Conservation (phyloP, 2,329 filamentous ascomycete genomes). For the Aspergillus alliaceus region DNA sequence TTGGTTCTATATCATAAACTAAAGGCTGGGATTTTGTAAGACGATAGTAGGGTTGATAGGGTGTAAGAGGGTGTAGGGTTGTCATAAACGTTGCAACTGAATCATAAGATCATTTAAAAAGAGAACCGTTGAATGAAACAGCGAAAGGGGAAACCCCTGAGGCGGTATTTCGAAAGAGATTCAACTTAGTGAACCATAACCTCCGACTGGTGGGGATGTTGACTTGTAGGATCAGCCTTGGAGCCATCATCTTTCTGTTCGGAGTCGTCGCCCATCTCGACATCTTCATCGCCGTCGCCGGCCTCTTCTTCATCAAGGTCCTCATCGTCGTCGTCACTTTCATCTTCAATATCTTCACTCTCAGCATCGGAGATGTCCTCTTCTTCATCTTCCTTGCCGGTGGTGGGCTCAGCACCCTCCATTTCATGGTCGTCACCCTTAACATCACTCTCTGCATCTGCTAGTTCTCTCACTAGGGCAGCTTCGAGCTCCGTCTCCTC, state of each 20-base stretch:
- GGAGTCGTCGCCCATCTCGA: constrained; percentile 59
- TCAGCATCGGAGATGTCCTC: constrained; percentile 73
- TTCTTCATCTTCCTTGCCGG: constrained; percentile 52
- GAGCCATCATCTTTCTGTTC: constrained; percentile 37
- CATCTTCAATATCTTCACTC: constrained; percentile 76
- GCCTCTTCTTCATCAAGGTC: constrained; percentile 65
- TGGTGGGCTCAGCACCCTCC: constrained; percentile 64
- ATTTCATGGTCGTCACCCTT: constrained; percentile 68
- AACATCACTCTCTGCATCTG: constrained; percentile 45
- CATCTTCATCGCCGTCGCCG: constrained; percentile 58
- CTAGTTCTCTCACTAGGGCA: constrained; percentile 55
- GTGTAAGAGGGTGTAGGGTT: neutral
- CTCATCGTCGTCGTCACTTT: constrained; percentile 71
- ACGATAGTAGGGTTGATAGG: constrained; percentile 11
- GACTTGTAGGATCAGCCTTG: constrained; percentile 31
- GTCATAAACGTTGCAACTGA: constrained; percentile 29
- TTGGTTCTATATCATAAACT: constrained; percentile 30
- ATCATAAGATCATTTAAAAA: constrained; percentile 30
- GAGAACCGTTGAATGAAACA: constrained; percentile 9
- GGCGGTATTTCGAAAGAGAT: neutral
- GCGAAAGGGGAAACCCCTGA: neutral
- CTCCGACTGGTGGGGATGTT: constrained; percentile 39
- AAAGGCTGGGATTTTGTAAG: constrained; percentile 17
- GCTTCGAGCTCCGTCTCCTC: constrained; percentile 80
- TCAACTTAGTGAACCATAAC: constrained; percentile 48